Evolutionary conservation across 2,329 filamentous ascomycete species (phyloP).

Genomic region (Cordyceps fumosorosea): DNA sequence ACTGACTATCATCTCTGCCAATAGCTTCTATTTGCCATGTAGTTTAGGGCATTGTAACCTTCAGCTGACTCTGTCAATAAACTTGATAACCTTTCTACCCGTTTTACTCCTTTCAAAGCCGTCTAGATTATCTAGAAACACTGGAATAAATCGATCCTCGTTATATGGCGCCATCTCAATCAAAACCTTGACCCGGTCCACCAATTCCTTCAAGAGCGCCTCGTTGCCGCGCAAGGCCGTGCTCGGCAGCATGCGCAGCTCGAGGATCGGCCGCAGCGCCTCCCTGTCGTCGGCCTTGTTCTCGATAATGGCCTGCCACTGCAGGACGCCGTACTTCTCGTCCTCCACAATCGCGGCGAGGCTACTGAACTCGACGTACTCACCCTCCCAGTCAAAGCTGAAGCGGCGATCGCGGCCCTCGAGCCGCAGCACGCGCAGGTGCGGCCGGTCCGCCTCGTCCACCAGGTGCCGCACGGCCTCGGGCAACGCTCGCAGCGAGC

Average conservation of each 20-base stretch:
- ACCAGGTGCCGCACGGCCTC: conserved; percentile 15
- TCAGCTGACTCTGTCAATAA: conserved; percentile 14
- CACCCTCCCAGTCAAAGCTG: conserved; percentile 36
- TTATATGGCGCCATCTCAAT: conserved; percentile 15
- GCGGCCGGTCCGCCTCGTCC: conserved; percentile 15
- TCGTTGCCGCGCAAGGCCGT: not conserved
- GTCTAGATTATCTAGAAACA: conserved; percentile 29
- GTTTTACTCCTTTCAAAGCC: conserved; percentile 21
- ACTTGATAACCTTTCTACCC: conserved; percentile 23
- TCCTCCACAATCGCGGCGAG: conserved; percentile 22
- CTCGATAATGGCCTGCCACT: conserved; percentile 37
- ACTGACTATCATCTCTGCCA: too few relatives aligned
- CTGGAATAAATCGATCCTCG: conserved; percentile 24
- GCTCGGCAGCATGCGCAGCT: conserved; percentile 1
- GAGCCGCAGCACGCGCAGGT: conserved; percentile 30
- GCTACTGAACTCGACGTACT: conserved; percentile 31
- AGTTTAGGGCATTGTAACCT: too few relatives aligned
- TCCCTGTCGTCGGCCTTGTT: not conserved
- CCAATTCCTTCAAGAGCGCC: conserved; percentile 15
- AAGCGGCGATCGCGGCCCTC: conserved; percentile 35
- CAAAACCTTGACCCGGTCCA: conserved; percentile 19
- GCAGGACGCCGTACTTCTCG: conserved; percentile 25
- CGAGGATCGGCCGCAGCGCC: conserved; percentile 13
- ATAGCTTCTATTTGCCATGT: too few relatives aligned
- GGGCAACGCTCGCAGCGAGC: conserved; percentile 31